A percentile compares a stretch with the other conserved stretches of the same genome.
Conservation (phyloP, 2,329 filamentous ascomycete species). For the Colletotrichum cordylinicola region DNA sequence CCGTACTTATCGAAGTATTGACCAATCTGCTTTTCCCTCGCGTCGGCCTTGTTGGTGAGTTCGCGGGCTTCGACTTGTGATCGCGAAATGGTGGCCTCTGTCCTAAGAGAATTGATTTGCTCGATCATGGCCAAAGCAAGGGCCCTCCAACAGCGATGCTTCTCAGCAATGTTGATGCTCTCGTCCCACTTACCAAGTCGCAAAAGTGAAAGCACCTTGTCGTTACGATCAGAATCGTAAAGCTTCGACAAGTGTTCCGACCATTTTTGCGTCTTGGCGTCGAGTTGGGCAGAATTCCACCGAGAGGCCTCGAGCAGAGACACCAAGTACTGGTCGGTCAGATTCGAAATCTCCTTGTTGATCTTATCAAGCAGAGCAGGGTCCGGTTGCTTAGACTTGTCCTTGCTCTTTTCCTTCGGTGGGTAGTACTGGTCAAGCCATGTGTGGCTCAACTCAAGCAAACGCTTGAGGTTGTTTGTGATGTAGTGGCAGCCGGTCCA, state of each 20-base stretch:
- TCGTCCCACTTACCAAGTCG: conserved; percentile 63
- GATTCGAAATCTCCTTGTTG: conserved; percentile 51
- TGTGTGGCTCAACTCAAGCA: conserved; percentile 62
- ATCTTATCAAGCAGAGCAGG: conserved; percentile 49
- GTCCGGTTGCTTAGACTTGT: conserved; percentile 37
- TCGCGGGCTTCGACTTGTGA: conserved; percentile 27
- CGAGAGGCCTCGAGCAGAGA: conserved; percentile 58
- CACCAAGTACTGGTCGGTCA: conserved; percentile 62
- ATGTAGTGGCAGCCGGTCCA: conserved; percentile 81
- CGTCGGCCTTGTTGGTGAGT: conserved; percentile 47
- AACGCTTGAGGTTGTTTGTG: conserved; percentile 66
- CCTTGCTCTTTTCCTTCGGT: conserved; percentile 34
- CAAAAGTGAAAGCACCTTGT: conserved; percentile 59
- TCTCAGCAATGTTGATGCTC: conserved; percentile 63
- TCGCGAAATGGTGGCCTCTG: conserved; percentile 16
- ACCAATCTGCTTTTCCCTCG: conserved; percentile 54
- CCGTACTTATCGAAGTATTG: conserved; percentile 69
- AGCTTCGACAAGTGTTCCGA: conserved; percentile 52
- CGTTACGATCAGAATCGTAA: conserved; percentile 56
- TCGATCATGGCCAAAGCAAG: conserved; percentile 62
- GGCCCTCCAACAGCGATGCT: conserved; percentile 59
- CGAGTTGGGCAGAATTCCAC: conserved; percentile 52
- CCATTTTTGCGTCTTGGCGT: conserved; percentile 45
- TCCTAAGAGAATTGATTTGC: conserved; percentile 47
- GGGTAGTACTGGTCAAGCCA: conserved; percentile 57